Percentiles rank a stretch among this genome's conserved stretches.
Conservation (phyloP, 2,329 filamentous ascomycete species). For the Colletotrichum liriopes region DNA sequence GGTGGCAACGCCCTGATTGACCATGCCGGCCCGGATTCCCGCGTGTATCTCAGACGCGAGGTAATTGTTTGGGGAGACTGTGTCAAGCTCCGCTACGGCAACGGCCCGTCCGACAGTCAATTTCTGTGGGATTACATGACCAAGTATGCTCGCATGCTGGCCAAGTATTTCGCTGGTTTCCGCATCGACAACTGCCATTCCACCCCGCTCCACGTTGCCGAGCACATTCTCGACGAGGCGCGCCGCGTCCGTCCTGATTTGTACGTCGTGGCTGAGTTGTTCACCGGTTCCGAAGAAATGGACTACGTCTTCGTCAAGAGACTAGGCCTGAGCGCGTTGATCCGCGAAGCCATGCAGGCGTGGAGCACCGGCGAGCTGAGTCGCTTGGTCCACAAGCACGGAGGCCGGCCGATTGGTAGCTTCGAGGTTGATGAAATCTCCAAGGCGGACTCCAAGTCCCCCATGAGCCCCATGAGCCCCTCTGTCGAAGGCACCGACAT, state of each 20-base stretch:
- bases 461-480: slow-evolving; percentile 50
- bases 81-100: slow-evolving; percentile 94
- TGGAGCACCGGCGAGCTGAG: slow-evolving; percentile 97
- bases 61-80: slow-evolving; percentile 99
- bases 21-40: slow-evolving; percentile 90
- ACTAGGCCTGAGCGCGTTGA: slow-evolving; percentile 90
- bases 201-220: slow-evolving; percentile 93
- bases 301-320: slow-evolving; percentile 97
- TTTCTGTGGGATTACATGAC: slow-evolving; percentile 98
- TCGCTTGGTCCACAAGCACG: slow-evolving; percentile 92
- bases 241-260: slow-evolving; percentile 88
- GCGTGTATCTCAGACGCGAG: slow-evolving; percentile 94
- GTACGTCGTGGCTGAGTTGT: slow-evolving; percentile 94
- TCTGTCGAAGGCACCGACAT: slow-evolving; percentile 48
- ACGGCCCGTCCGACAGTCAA: slow-evolving; percentile 85
- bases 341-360: slow-evolving; percentile 98
- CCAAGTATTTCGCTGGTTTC: slow-evolving; percentile 95
- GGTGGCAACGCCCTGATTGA: slow-evolving; percentile 94
- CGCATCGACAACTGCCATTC: slow-evolving; percentile 99
- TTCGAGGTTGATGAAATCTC: slow-evolving; percentile 94
- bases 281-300: slow-evolving; percentile 95
- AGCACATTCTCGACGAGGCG: slow-evolving; percentile 96
- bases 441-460: slow-evolving; percentile 66
- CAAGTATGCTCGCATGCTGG: slow-evolving; percentile 90
- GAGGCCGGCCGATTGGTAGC: slow-evolving; percentile 94